Percentiles rank a stretch among this genome's conserved stretches.
phyloP scores from a whole-genome alignment of 139 green algal genomes.

The Asterochloris sp. region DNA sequence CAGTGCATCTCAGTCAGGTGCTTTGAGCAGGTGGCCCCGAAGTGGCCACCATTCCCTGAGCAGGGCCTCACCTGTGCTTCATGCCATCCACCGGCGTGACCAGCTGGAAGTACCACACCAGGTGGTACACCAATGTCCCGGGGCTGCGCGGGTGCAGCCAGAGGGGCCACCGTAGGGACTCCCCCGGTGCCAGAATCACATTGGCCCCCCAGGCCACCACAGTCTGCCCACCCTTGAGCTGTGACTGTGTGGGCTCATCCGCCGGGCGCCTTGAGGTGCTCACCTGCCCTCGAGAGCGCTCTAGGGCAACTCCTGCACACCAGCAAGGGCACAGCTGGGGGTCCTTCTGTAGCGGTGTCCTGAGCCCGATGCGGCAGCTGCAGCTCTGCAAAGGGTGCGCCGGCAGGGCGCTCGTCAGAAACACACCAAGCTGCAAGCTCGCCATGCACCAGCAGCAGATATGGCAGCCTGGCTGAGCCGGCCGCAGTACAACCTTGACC shows the following conservation, averaged over 20 bases:
- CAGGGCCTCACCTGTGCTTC: conserved; percentile 14
- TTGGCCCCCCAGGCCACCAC: conserved; percentile 23
- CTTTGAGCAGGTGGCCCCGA: not conserved
- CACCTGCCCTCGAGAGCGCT: not conserved
- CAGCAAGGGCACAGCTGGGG: not conserved
- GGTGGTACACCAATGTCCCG: conserved; percentile 36
- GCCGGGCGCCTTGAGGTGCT: not conserved
- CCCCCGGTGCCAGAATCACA: conserved; percentile 28
- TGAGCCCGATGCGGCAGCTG: no score
- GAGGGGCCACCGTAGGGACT: conserved; percentile 40
- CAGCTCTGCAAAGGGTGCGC: no score
- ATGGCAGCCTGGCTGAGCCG: no score
- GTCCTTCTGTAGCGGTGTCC: not conserved
- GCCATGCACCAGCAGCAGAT: no score
- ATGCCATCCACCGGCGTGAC: conserved; percentile 18
- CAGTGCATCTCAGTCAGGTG: not conserved
- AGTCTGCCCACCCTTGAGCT: conserved; percentile 4
- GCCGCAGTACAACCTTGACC: not conserved
- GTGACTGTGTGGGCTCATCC: conserved; percentile 11
- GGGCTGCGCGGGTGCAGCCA: conserved; percentile 47
- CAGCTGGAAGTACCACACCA: conserved; percentile 53
- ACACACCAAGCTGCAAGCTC: no score
- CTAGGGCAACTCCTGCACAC: not conserved
- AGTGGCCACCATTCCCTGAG: not conserved
- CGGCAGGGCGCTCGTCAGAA: no score